phyloP scores from a whole-genome alignment of 805 yeast species.

The Ogataea wickerhamii region DNA sequence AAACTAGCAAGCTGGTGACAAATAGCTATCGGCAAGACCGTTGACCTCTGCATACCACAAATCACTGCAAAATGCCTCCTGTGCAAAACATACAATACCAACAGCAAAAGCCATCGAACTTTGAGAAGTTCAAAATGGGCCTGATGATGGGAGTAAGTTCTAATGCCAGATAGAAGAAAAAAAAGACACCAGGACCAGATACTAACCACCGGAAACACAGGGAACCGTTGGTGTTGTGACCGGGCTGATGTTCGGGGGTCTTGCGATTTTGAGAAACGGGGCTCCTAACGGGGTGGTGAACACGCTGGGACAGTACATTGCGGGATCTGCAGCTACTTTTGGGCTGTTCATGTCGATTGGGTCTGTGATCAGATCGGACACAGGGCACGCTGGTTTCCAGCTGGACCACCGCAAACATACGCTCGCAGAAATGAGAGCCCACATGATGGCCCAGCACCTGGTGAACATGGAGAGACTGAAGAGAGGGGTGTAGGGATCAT shows the following conservation, averaged over 20 bases:
- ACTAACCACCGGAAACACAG: no score
- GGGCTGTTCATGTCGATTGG: conserved; percentile 97
- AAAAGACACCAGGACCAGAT: no score
- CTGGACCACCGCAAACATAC: conserved; percentile 27
- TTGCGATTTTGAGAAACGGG: conserved; percentile 85
- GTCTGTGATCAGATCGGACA: conserved; percentile 81
- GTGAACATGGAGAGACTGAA: conserved; percentile 29
- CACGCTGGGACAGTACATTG: conserved; percentile 93
- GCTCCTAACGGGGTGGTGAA: conserved; percentile 98
- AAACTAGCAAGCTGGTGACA: no score
- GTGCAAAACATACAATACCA: conserved; percentile 62
- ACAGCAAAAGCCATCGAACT: conserved; percentile 71
- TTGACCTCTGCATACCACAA: no score
- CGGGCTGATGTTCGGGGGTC: conserved; percentile 92
- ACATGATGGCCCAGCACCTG: conserved; percentile 40
- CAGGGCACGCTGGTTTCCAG: conserved; percentile 21
- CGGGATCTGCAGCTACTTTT: conserved; percentile 95
- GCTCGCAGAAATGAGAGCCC: conserved; percentile 38
- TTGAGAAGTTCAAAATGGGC: conserved; percentile 98
- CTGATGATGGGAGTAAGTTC: conserved; percentile 81
- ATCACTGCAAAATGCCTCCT: conserved; percentile 62
- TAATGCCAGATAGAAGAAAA: no score
- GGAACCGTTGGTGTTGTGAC: conserved; percentile 87
- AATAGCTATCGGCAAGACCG: no score
- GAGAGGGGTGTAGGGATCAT: conserved; percentile 4